Percentiles rank a stretch among this genome's conserved stretches.
phyloP scores from a whole-genome alignment of 129 eudicot genomes.

The Pulicaria dysenterica region DNA sequence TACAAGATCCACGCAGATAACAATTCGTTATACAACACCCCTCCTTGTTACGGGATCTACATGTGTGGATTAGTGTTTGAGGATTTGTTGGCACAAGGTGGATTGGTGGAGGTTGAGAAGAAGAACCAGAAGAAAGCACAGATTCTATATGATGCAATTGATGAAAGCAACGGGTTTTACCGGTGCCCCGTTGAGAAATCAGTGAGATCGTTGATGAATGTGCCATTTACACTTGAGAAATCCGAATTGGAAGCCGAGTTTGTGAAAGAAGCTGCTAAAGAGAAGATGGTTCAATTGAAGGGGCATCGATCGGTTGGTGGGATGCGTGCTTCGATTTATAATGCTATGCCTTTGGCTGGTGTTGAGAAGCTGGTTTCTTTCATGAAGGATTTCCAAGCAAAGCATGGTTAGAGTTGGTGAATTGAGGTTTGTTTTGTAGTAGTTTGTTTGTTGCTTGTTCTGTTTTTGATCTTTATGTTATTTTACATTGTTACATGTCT shows the following conservation, averaged over 20 bases:
- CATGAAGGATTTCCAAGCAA: conserved; percentile 97
- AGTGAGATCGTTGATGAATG: conserved; percentile 97
- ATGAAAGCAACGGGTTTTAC: conserved; percentile 79
- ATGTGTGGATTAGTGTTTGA: conserved; percentile 98
- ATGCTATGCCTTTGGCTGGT: conserved; percentile 99
- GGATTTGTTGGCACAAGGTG: conserved; percentile 90
- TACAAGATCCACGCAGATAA: conserved; percentile 95
- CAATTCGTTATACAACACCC: conserved; percentile 82
- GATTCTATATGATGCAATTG: conserved; percentile 84
- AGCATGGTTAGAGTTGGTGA: conserved; percentile 50
- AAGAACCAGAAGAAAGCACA: conserved; percentile 65
- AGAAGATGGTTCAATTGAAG: conserved; percentile 93
- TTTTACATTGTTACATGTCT: conserved; percentile 6
- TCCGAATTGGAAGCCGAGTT: conserved; percentile 81
- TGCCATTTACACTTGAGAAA: conserved; percentile 84
- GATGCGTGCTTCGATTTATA: conserved; percentile 95
- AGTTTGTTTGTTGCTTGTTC: conserved; percentile 27
- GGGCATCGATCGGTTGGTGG: conserved; percentile 99
- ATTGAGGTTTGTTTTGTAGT: conserved; percentile 20
- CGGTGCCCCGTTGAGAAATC: conserved; percentile 88
- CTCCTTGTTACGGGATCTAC: conserved; percentile 91
- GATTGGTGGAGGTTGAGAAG: conserved; percentile 87
- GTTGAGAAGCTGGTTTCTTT: conserved; percentile 90
- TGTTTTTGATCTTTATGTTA: conserved; percentile 37
- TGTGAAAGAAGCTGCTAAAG: conserved; percentile 79